These are phyloP conservation scores for Nakazawaea peltata DNA, from an alignment of 805 yeast genomes.

Conservation along the genomic window DNA sequence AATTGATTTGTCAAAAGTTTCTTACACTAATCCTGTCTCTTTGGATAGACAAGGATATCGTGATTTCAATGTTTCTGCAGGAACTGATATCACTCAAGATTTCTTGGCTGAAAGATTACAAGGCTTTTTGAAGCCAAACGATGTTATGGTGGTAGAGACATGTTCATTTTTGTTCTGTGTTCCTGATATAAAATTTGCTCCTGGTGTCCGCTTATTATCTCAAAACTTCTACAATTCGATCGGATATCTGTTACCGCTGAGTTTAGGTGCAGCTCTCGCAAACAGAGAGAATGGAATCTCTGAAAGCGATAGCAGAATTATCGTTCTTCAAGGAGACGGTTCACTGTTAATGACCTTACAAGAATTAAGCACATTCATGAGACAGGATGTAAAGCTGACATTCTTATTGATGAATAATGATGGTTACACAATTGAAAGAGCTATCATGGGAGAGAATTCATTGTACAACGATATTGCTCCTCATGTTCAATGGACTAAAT, in stretches of 20 bases:
- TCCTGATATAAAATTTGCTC: slow-evolving; percentile 28
- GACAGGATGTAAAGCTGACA: slow-evolving; percentile 32
- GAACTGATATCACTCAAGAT: slow-evolving; percentile 17
- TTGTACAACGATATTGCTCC: slow-evolving; percentile 41
- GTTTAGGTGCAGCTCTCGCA: slow-evolving; percentile 39
- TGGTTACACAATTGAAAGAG: slow-evolving; percentile 45
- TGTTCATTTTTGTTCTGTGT: slow-evolving; percentile 39
- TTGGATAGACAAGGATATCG: not conserved
- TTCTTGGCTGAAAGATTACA: slow-evolving; percentile 29
- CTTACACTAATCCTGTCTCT: slow-evolving; percentile 2
- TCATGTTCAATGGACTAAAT: slow-evolving; percentile 59
- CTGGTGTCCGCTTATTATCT: slow-evolving; percentile 25
- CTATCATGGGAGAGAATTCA: slow-evolving; percentile 39
- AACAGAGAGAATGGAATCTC: slow-evolving; percentile 27
- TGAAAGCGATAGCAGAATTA: slow-evolving; percentile 25
- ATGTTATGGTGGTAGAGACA: slow-evolving; percentile 36
- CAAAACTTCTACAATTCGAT: slow-evolving; percentile 41
- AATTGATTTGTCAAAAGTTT: slow-evolving; percentile 10
- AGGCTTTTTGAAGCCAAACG: slow-evolving; percentile 25
- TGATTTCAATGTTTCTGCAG: not conserved
- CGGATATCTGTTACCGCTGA: slow-evolving; percentile 45
- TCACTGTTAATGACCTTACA: slow-evolving; percentile 49
- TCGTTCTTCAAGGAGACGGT: slow-evolving; percentile 46
- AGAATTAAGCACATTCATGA: slow-evolving; percentile 34
- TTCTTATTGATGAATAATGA: slow-evolving; percentile 39